A percentile compares a stretch with the other conserved stretches of the same genome.
Conservation (phyloP, 208 protist species). For the Leishmania tarentolae region DNA sequence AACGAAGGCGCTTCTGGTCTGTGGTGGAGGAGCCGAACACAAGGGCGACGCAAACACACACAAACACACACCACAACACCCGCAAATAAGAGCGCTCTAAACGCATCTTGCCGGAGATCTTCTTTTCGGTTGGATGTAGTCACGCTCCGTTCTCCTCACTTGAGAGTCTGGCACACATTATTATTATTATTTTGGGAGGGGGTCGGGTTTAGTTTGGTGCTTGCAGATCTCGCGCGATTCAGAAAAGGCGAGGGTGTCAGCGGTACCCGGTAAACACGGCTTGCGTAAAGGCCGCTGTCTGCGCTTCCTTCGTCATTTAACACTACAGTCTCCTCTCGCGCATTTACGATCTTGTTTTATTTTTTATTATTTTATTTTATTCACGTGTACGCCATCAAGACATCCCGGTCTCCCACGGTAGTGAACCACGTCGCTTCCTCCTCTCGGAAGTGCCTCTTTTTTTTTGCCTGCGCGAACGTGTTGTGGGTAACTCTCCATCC, state of each 20-base stretch:
- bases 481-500: no score
- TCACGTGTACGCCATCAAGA: no score
- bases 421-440: no score
- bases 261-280: background rate
- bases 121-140: background rate
- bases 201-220: no score
- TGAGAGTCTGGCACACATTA: background rate
- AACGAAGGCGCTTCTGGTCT: background rate
- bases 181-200: no score
- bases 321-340: background rate
- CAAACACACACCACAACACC: background rate
- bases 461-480: background rate
- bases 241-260: background rate
- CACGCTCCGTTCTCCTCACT: background rate
- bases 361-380: background rate
- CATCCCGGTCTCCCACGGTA: no score
- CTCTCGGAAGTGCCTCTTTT: no score
- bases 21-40: background rate
- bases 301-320: background rate
- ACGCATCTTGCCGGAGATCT: background rate
- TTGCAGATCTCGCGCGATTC: background rate
- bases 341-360: no score
- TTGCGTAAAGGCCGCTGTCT: background rate
- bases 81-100: background rate
- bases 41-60: background rate